These are phyloP conservation scores for Hymenoscyphus scutula DNA, from an alignment of 2,329 filamentous ascomycete species.

Conservation along the genomic window DNA sequence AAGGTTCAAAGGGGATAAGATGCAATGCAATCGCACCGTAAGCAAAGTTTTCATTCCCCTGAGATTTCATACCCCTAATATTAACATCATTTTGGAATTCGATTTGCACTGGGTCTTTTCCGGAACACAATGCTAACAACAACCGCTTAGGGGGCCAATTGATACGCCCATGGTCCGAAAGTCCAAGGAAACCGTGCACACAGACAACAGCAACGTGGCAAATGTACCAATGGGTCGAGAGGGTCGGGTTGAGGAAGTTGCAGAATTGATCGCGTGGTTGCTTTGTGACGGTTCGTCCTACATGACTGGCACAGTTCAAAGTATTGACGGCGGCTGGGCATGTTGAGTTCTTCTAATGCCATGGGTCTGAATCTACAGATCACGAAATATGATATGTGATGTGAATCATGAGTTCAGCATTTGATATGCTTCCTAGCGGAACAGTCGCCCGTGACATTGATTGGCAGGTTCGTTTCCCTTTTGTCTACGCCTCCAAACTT, in stretches of 20 bases:
- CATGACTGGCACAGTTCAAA: slow-evolving; percentile 17
- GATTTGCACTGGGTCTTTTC: not conserved
- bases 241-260: slow-evolving; percentile 37
- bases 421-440: not conserved
- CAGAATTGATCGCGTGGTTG: slow-evolving; percentile 20
- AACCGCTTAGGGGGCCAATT: slow-evolving; percentile 14
- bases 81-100: not conserved
- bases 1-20: slow-evolving; percentile 19
- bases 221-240: slow-evolving; percentile 30
- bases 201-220: not conserved
- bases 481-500: no score
- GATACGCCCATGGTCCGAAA: slow-evolving; percentile 15
- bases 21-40: slow-evolving; percentile 24
- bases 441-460: not conserved
- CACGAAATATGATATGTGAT: not conserved
- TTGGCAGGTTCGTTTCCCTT: not conserved
- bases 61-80: no score
- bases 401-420: not conserved
- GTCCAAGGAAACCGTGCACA: not conserved
- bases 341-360: not conserved
- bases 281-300: slow-evolving; percentile 17
- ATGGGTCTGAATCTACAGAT: not conserved
- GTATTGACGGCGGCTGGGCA: slow-evolving; percentile 18
- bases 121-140: not conserved
- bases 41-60: slow-evolving; percentile 7